Evolutionary conservation across 768 basidiomycete genomes (phyloP), one percentile per base, ranked within the genome.

Genomic region (Naganishia friedmannii): DNA sequence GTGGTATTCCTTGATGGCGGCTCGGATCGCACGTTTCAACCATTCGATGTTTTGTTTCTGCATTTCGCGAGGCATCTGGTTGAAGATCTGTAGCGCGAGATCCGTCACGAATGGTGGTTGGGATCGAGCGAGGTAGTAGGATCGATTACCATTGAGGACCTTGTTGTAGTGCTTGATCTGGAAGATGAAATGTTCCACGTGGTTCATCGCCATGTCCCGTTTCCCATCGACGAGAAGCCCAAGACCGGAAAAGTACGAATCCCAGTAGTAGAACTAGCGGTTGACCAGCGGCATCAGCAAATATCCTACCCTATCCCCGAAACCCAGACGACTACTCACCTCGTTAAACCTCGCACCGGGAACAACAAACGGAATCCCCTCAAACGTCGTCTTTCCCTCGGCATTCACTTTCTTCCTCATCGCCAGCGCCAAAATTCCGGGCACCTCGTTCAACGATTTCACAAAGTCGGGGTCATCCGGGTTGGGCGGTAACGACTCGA

Each of bases 61-160:
- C 72, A 93, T 89, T 0, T 88, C 88, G 55, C 91, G 88, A 76
- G 96, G 93, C 67, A 97, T 87, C 78, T 93, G 93, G 78, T 94
- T 94, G 84, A 90, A 98, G 79, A 97, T 95, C 80, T 98, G 96
- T 46, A 98, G 85, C 0, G 94, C 93, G 89, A 99, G 93, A 80
- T 99, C 95, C 54, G 95, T 98, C 56, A 98, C 85, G 89, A 99
- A 99, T 1, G 95, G 95, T 34, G 95, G 95, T 79, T 99, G 95
- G 15, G 93, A 90, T 72, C 95, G 90, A 80, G 90, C 91, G 69
- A 99, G 87, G 81, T 99, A 99, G 73, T 83, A 84, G 79, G 90
- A 91, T 76, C 95, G 89, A 81, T 90, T 94, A 72, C 95, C 95
- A 80, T 99, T 99, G 74, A 98, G 26, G 32, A 67, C 65, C 83